A percentile compares a stretch with the other conserved stretches of the same genome.
These are phyloP conservation scores for Penicillium angulare DNA, from an alignment of 495 filamentous ascomycete species.

Conservation along the genomic window DNA sequence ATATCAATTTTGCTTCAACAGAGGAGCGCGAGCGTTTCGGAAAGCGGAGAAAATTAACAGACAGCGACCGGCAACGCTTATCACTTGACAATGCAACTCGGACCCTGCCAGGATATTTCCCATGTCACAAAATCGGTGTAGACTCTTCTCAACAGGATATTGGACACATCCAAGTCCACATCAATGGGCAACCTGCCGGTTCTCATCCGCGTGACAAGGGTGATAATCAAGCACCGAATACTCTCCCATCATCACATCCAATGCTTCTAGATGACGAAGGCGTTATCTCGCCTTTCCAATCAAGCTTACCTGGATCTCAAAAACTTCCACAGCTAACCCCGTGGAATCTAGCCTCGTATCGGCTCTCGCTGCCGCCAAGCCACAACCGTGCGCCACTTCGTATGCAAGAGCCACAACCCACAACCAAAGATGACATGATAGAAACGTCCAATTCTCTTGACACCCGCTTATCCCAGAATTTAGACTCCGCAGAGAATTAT, in stretches of 20 bases:
- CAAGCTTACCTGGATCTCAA: background rate
- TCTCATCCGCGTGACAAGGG: background rate
- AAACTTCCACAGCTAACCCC: background rate
- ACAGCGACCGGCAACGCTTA: conserved; percentile 27
- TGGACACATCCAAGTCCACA: conserved; percentile 25
- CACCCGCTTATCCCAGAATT: background rate
- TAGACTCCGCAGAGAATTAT: background rate
- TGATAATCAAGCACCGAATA: conserved; percentile 1
- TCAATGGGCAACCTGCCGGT: conserved; percentile 21
- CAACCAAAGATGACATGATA: background rate
- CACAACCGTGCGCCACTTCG: background rate
- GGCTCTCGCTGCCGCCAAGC: conserved; percentile 1
- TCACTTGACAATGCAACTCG: conserved; percentile 6
- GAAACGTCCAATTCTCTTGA: background rate
- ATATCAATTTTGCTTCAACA: conserved; percentile 27
- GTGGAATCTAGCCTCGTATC: background rate
- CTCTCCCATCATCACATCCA: conserved; percentile 30
- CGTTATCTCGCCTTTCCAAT: background rate
- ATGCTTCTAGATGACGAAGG: conserved; percentile 34
- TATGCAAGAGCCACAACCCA: background rate
- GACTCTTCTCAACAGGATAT: conserved; percentile 7
- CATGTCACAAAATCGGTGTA: background rate
- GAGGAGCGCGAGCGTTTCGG: conserved; percentile 36
- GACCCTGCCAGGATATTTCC: background rate
- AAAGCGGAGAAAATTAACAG: conserved; percentile 38